Evolutionary conservation across 108 stramenopile species (phyloP).

Genomic region (Nitzschia sp.): DNA sequence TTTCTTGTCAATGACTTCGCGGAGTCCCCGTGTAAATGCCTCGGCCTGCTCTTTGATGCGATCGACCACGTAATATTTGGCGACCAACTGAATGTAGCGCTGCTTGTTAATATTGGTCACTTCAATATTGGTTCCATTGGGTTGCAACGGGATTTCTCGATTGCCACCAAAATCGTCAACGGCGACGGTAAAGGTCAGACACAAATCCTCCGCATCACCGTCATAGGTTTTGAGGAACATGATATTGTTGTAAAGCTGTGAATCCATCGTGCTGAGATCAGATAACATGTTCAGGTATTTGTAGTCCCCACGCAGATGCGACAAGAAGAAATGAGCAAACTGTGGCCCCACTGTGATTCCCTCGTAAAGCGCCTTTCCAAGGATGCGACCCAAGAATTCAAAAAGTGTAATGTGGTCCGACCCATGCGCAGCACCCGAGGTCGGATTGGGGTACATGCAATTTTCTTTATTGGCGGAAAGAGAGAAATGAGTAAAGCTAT

Average conservation of each 20-base stretch:
- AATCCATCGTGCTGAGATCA: slow-evolving; percentile 90
- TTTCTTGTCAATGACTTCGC: slow-evolving; percentile 88
- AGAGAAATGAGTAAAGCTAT: neutral
- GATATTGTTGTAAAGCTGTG: slow-evolving; percentile 91
- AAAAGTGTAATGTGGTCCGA: slow-evolving; percentile 81
- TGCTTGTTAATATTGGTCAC: slow-evolving; percentile 88
- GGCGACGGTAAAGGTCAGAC: slow-evolving; percentile 90
- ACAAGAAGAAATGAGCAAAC: slow-evolving; percentile 97
- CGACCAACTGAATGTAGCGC: slow-evolving; percentile 78
- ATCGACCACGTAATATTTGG: slow-evolving; percentile 95
- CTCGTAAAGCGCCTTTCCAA: slow-evolving; percentile 95
- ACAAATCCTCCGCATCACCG: slow-evolving; percentile 92
- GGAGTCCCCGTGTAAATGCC: slow-evolving; percentile 93
- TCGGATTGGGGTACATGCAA: slow-evolving; percentile 93
- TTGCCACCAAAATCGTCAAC: slow-evolving; percentile 88
- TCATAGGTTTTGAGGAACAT: slow-evolving; percentile 95
- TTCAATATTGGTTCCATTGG: slow-evolving; percentile 82
- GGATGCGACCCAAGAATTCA: slow-evolving; percentile 91
- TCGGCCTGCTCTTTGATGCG: slow-evolving; percentile 86
- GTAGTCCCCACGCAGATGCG: slow-evolving; percentile 91
- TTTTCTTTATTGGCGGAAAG: slow-evolving; percentile 27
- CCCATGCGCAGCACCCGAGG: slow-evolving; percentile 73
- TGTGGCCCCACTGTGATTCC: slow-evolving; percentile 95
- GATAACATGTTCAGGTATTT: slow-evolving; percentile 85
- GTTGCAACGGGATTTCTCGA: slow-evolving; percentile 80